phyloP scores from a whole-genome alignment of 257 asterid species.

The Fraxinus excelsior region DNA sequence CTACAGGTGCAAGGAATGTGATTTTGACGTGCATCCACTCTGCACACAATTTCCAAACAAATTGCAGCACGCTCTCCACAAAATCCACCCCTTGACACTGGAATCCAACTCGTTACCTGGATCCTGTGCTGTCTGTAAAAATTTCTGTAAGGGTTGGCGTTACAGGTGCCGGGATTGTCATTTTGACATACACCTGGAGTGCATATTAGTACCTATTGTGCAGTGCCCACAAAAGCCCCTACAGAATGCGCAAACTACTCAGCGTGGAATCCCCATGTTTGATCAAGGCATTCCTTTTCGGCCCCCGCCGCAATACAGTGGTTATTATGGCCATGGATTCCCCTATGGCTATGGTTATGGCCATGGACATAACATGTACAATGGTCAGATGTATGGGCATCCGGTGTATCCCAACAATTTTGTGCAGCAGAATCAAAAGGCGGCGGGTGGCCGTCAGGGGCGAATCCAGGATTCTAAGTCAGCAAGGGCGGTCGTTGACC shows the following conservation, averaged over 20 bases:
- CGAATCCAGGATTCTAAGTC: no score
- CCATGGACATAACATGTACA: constrained; percentile 9
- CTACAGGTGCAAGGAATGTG: constrained; percentile 49
- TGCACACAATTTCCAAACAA: constrained; percentile 50
- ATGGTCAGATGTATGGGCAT: constrained; percentile 3
- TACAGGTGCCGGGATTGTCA: constrained; percentile 38
- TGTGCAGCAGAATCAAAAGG: constrained; percentile 24
- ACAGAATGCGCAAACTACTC: neutral
- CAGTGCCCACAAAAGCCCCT: neutral
- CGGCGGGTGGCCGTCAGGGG: neutral
- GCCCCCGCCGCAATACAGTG: constrained; percentile 27
- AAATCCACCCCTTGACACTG: constrained; percentile 35
- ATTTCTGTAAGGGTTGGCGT: constrained; percentile 37
- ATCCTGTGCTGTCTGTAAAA: constrained; percentile 32
- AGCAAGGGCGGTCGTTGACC: no score
- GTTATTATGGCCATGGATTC: constrained; percentile 19
- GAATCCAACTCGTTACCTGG: neutral
- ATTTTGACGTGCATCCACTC: constrained; percentile 52
- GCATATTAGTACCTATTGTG: constrained; percentile 36
- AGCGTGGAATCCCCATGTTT: constrained; percentile 30
- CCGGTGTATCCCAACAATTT: constrained; percentile 31
- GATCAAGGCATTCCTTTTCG: constrained; percentile 31
- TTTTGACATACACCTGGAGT: constrained; percentile 45
- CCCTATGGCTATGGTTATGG: constrained; percentile 27
- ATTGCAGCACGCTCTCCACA: constrained; percentile 44